Percentiles rank a stretch among this genome's conserved stretches.
phyloP scores from a whole-genome alignment of 2,329 filamentous ascomycete genomes.

The Alternaria burnsii region DNA sequence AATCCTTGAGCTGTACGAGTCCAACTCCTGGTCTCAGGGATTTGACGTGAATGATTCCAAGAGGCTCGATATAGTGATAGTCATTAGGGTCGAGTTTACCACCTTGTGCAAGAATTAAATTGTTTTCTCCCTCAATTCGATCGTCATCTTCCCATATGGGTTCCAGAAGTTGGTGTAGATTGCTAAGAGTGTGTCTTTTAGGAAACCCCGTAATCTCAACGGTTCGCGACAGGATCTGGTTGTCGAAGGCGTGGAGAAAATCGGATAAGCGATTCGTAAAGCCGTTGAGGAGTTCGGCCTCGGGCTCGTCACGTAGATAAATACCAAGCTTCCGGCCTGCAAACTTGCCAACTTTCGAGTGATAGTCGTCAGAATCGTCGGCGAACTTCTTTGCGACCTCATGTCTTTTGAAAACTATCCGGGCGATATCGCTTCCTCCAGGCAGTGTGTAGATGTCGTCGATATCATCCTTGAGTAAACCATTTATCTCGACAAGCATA shows the following conservation, averaged over 20 bases:
- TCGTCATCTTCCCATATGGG: neutral
- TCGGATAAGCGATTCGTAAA: neutral
- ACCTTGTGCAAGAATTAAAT: too few species aligned
- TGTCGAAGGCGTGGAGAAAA: neutral
- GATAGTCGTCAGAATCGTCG: neutral
- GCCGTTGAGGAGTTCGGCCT: neutral
- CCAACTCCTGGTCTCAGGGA: neutral
- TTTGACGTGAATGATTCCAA: neutral
- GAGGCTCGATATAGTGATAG: neutral
- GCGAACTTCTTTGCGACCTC: neutral
- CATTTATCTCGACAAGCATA: neutral
- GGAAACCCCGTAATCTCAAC: neutral
- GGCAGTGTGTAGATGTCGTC: neutral
- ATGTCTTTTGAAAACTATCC: neutral
- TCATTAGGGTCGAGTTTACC: too few species aligned
- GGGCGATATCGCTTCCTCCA: neutral
- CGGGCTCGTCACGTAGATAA: neutral
- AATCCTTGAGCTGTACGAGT: too few species aligned
- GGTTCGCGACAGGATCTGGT: neutral
- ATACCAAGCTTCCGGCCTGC: neutral
- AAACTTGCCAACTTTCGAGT: too few species aligned
- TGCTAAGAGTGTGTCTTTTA: neutral
- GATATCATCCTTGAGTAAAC: neutral
- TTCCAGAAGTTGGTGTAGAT: neutral
- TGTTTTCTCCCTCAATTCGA: too few species aligned